These are phyloP conservation scores for Dillenia turbinata DNA, from an alignment of 164 flowering plant species.

Conservation along the genomic window DNA sequence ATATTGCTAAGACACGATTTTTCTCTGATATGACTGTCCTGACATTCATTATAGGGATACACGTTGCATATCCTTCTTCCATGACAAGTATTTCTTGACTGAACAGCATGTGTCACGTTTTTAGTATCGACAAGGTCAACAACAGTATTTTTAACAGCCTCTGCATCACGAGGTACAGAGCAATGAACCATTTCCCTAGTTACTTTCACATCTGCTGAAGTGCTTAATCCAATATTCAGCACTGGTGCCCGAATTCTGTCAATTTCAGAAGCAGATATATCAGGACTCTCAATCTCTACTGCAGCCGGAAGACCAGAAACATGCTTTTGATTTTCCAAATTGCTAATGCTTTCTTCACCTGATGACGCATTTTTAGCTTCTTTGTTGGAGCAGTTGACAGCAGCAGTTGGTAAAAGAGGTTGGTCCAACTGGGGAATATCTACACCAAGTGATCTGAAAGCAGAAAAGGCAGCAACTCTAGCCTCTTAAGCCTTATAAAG, in stretches of 20 bases:
- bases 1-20: conserved; percentile 6
- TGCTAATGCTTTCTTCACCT: conserved; percentile 30
- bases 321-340: conserved; percentile 15
- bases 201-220: conserved; percentile 19
- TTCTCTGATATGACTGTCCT: conserved; percentile 15
- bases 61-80: conserved; percentile 11
- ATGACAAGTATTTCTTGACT: conserved; percentile 12
- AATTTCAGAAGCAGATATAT: conserved; percentile 15
- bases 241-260: conserved; percentile 18
- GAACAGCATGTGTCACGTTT: conserved; percentile 7
- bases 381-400: conserved; percentile 21
- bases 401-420: conserved; percentile 28
- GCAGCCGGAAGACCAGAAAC: conserved; percentile 13
- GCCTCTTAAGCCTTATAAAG: conserved; percentile 98
- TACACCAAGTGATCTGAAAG: conserved; percentile 86
- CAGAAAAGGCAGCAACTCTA: conserved; percentile 86
- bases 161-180: conserved; percentile 10
- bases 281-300: conserved; percentile 10
- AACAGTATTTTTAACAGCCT: conserved; percentile 14
- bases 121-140: conserved; percentile 8
- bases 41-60: conserved; percentile 11
- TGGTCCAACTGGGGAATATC: conserved; percentile 54
- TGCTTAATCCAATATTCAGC: conserved; percentile 7
- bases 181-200: conserved; percentile 11
- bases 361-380: conserved; percentile 31